Conservation (phyloP, 768 basidiomycete species). For the Candolleomyces eurysporus region DNA sequence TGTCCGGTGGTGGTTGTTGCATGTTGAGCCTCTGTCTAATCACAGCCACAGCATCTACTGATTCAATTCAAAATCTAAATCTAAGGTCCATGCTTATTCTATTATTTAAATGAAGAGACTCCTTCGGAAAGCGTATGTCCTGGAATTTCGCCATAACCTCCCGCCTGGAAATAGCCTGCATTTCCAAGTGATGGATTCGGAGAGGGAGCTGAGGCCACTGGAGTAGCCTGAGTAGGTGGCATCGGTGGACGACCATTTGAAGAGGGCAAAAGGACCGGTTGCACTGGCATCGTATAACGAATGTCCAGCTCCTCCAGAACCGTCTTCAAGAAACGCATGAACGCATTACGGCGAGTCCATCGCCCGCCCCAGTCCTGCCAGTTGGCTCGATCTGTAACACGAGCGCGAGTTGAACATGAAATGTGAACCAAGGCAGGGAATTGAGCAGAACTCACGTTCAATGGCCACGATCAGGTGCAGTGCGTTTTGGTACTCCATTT, state of each 20-base stretch:
- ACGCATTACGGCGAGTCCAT: slow-evolving; percentile 69
- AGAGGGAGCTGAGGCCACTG: neutral
- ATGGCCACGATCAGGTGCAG: slow-evolving; percentile 64
- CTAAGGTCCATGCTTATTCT: neutral
- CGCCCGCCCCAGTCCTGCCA: slow-evolving; percentile 89
- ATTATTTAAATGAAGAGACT: neutral
- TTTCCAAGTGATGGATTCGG: no score
- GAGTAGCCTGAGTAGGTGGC: slow-evolving; percentile 8
- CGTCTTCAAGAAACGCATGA: slow-evolving; percentile 74
- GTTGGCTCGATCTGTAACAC: slow-evolving; percentile 59
- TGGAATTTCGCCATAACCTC: no score
- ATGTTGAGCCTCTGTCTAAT: neutral
- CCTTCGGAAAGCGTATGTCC: neutral
- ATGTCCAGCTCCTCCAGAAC: slow-evolving; percentile 74
- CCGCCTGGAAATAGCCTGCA: no score
- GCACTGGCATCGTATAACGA: slow-evolving; percentile 66
- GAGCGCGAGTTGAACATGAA: neutral
- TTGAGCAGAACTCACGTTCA: slow-evolving; percentile 53
- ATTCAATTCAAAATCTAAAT: neutral
- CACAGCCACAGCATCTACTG: neutral
- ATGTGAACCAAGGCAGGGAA: slow-evolving; percentile 5
- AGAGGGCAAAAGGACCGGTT: slow-evolving; percentile 60
- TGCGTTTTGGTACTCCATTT: slow-evolving; percentile 76
- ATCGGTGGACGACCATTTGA: slow-evolving; percentile 10
- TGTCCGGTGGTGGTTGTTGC: slow-evolving; percentile 24